Conservation (phyloP, 257 asterid species). For the Cordia subcordata region DNA sequence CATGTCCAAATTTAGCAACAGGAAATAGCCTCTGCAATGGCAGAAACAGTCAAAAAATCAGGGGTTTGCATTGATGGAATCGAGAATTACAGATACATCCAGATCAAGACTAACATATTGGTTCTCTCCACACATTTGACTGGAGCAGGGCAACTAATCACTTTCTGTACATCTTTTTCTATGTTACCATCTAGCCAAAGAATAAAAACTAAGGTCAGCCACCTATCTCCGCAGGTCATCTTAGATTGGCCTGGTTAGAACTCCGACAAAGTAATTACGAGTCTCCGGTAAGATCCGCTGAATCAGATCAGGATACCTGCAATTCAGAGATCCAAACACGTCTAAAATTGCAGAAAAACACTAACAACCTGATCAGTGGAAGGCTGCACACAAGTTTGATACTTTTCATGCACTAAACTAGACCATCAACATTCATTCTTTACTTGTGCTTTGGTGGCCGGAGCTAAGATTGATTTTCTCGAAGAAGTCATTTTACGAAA, state of each 20-base stretch:
- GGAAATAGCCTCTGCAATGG: conserved; percentile 7
- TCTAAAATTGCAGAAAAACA: no score
- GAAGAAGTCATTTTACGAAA: no score
- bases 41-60: conserved; percentile 13
- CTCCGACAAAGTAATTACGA: conserved; percentile 63
- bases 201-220: conserved; percentile 35
- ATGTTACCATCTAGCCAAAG: conserved; percentile 35
- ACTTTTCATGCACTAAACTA: no score
- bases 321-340: conserved; percentile 5
- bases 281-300: conserved; percentile 75
- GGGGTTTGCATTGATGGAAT: conserved; percentile 19
- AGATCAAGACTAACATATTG: conserved; percentile 31
- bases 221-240: conserved; percentile 47
- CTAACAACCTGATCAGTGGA: no score
- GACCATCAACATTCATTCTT: no score
- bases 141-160: conserved; percentile 23
- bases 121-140: conserved; percentile 17
- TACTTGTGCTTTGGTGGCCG: no score
- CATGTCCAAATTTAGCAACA: no score
- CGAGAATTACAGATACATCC: conserved; percentile 23
- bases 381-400: no score
- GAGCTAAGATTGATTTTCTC: no score
- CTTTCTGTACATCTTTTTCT: conserved; percentile 50
- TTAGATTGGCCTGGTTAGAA: conserved; percentile 49
- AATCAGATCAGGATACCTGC: conserved; percentile 74